These are phyloP conservation scores for Cruciata laevipes DNA, from an alignment of 257 asterid genomes.

Conservation along the genomic window DNA sequence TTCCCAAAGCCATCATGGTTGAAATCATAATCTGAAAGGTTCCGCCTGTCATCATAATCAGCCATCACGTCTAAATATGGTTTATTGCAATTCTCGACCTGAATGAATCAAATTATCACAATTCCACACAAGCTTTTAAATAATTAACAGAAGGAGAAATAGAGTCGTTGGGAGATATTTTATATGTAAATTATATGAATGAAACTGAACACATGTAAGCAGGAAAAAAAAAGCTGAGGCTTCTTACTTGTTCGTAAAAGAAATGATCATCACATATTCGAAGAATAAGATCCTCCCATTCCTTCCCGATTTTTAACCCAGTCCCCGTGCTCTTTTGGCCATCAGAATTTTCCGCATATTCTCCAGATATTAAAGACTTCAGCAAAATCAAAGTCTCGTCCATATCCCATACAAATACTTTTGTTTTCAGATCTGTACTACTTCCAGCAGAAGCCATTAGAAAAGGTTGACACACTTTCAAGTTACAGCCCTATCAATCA, in stretches of 20 bases:
- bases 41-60: slow-evolving; percentile 61
- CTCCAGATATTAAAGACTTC: slow-evolving; percentile 61
- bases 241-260: slow-evolving; percentile 75
- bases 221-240: neutral
- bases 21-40: slow-evolving; percentile 70
- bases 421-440: slow-evolving; percentile 38
- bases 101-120: slow-evolving; percentile 16
- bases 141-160: neutral
- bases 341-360: slow-evolving; percentile 62
- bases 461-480: neutral
- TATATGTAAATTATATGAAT: neutral
- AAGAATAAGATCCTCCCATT: slow-evolving; percentile 89
- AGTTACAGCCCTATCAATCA: neutral
- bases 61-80: slow-evolving; percentile 65
- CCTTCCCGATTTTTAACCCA: slow-evolving; percentile 66
- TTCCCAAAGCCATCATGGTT: slow-evolving; percentile 55
- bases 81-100: slow-evolving; percentile 78
- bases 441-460: slow-evolving; percentile 15
- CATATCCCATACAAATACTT: slow-evolving; percentile 96
- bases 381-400: slow-evolving; percentile 94
- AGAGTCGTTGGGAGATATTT: neutral
- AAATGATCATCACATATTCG: slow-evolving; percentile 66
- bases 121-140: slow-evolving; percentile 17
- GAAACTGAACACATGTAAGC: neutral
- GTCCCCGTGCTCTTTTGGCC: slow-evolving; percentile 54